Conservation (phyloP, 2,329 filamentous ascomycete species). For the Rutstroemia sp. region DNA sequence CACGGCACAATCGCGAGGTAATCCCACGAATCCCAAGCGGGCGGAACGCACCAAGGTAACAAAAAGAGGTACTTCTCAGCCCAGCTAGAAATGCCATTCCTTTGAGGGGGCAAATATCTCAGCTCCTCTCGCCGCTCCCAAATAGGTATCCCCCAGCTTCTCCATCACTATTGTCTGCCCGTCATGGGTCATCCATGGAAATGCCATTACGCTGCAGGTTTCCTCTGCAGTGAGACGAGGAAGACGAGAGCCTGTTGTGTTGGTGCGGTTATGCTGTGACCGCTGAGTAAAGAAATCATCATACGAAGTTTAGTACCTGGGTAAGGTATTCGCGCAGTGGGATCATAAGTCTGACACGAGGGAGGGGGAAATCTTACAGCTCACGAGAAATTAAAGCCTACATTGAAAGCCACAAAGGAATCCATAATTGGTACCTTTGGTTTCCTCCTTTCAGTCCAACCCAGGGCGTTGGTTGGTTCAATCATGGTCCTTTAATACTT, state of each 20-base stretch:
- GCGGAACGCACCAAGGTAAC: not conserved
- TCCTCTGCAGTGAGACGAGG: not conserved
- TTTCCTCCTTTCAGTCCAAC: not conserved
- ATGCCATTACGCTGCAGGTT: not conserved
- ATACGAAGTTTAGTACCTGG: not conserved
- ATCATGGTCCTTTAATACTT: too few relatives aligned
- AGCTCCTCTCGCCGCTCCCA: not conserved
- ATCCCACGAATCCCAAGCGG: not conserved
- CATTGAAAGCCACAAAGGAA: not conserved
- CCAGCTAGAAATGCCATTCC: not conserved
- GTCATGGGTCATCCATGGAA: too few relatives aligned
- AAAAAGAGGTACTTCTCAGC: not conserved
- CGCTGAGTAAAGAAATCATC: not conserved
- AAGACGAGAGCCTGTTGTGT: not conserved
- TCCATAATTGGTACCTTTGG: not conserved
- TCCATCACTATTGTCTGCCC: not conserved
- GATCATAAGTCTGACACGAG: slow-evolving; percentile 3
- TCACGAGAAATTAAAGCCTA: not conserved
- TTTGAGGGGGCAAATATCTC: not conserved
- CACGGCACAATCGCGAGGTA: not conserved
- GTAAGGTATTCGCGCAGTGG: not conserved
- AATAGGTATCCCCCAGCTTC: not conserved
- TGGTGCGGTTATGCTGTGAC: not conserved
- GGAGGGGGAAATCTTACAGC: not conserved
- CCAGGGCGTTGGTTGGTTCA: too few relatives aligned